Conservation (phyloP, 495 filamentous ascomycete genomes). For the Hypomontagnella monticulosa region DNA sequence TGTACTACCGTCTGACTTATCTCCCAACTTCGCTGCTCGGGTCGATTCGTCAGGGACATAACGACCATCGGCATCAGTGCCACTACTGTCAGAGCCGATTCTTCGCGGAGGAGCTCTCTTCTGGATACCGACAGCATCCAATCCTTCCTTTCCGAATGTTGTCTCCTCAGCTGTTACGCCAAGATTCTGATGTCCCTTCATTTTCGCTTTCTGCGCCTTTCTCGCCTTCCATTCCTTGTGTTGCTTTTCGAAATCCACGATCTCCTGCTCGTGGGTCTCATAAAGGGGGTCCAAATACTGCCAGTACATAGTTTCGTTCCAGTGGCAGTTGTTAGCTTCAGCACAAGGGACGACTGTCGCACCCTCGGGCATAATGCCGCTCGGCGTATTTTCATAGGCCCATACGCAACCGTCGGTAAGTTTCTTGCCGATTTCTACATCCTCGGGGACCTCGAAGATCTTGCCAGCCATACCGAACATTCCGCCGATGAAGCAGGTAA, state of each 20-base stretch:
- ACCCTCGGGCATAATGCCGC: conserved; percentile 91
- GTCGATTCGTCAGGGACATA: background rate
- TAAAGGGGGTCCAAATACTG: conserved; percentile 63
- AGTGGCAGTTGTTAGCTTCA: conserved; percentile 72
- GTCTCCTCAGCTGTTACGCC: conserved; percentile 12
- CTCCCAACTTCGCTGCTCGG: conserved; percentile 3
- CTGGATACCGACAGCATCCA: conserved; percentile 7
- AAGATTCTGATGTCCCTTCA: conserved; percentile 30
- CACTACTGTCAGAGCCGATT: background rate
- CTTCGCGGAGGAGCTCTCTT: conserved; percentile 22
- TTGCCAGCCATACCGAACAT: conserved; percentile 93
- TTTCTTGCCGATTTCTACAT: conserved; percentile 82
- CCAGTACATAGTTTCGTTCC: conserved; percentile 75
- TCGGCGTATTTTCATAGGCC: conserved; percentile 83
- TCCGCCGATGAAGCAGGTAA: conserved; percentile 90
- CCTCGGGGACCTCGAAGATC: conserved; percentile 79
- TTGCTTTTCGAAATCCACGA: conserved; percentile 51
- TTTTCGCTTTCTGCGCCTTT: conserved; percentile 36
- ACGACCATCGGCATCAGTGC: background rate
- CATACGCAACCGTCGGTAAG: conserved; percentile 94
- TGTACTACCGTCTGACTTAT: conserved; percentile 36
- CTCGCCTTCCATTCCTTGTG: conserved; percentile 48
- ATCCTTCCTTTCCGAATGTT: conserved; percentile 11
- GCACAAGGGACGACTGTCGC: conserved; percentile 74
- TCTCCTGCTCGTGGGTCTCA: conserved; percentile 47